Evolutionary conservation across 2,329 filamentous ascomycete genomes (phyloP), one percentile per base, ranked within the genome.

Genomic region (Hypoxylon sp.): DNA sequence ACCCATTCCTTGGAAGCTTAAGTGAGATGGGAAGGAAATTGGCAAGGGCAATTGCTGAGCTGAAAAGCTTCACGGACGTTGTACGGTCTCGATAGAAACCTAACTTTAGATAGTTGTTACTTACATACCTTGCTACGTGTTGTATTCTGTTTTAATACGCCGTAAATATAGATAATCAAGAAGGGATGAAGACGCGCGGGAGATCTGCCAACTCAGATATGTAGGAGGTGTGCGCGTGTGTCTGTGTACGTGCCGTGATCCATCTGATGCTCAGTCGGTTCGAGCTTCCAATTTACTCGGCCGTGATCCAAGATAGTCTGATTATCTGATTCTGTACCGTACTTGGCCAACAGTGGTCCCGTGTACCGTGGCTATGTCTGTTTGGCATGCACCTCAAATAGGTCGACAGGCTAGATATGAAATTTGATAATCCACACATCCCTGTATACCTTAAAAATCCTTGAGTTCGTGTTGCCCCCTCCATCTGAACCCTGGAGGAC

Each of bases 291-390:
- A 41, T 48, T 39, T 62, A 58, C 55, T 57, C 43, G 61, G 43
- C 30, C 32, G 25, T 27, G 51, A 53, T 64, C 51, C 45, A 32
- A 25, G 16, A 5, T 34, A 34, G 9, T 34, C 30, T 34, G 30
- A 19, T 27, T 47, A 43, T 56, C 50, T 27, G 46, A 51, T n/a
- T 46, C 30, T 41, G 58, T 62, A 62, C 63, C 63, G 50, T 56
- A 57, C 37, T 58, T 61, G 61, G 45, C 47, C 50, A 63, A 60
- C 59, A 61, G 51, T 61, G 66, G 63, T 62, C 60, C 58, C 54
- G 52, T 69, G 63, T 61, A 65, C 54, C 64, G 67, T 69, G 67
- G 67, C 67, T 69, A 52, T 70, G 67, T 68, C 59, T 68, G 65
- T 68, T 65, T 68, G 67, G 65, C 58, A 68, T 65, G 62, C 61